Conservation (phyloP, 2,329 filamentous ascomycete genomes). For the Calonectria honghensis region DNA sequence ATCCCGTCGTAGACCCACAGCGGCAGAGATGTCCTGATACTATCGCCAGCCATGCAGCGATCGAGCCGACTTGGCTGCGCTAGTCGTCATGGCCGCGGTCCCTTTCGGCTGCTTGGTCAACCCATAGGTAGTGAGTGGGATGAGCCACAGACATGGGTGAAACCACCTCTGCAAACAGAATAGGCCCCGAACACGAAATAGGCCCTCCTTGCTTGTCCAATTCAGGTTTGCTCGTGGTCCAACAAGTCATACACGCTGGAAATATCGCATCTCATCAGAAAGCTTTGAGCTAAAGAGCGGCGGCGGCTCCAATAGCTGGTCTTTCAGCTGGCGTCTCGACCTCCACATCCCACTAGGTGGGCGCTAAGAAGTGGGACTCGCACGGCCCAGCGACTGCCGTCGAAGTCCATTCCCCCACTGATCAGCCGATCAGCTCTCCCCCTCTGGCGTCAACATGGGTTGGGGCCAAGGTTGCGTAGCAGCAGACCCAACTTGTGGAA, state of each 20-base stretch:
- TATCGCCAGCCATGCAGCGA: constrained; percentile 7
- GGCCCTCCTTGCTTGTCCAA: neutral
- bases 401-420: too few relatives aligned
- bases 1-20: constrained; percentile 6
- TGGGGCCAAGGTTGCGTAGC: neutral
- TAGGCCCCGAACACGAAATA: too few relatives aligned
- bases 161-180: neutral
- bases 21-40: constrained; percentile 10
- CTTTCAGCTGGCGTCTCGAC: neutral
- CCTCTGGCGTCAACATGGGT: neutral
- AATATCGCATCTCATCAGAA: neutral
- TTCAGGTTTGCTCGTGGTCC: neutral
- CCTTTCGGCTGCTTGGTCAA: neutral
- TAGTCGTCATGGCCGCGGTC: neutral
- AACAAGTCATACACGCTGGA: neutral
- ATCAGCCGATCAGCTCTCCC: neutral
- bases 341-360: neutral
- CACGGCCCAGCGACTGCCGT: neutral
- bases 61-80: constrained; percentile 7
- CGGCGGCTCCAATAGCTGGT: neutral
- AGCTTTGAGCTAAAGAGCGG: neutral
- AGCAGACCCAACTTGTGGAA: neutral
- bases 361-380: neutral
- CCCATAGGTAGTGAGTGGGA: too few relatives aligned
- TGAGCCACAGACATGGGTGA: neutral